Percentiles rank a stretch among this genome's conserved stretches.
Evolutionary conservation across 2,329 filamentous ascomycete species (phyloP).

Genomic region (Aspergillus sp.): DNA sequence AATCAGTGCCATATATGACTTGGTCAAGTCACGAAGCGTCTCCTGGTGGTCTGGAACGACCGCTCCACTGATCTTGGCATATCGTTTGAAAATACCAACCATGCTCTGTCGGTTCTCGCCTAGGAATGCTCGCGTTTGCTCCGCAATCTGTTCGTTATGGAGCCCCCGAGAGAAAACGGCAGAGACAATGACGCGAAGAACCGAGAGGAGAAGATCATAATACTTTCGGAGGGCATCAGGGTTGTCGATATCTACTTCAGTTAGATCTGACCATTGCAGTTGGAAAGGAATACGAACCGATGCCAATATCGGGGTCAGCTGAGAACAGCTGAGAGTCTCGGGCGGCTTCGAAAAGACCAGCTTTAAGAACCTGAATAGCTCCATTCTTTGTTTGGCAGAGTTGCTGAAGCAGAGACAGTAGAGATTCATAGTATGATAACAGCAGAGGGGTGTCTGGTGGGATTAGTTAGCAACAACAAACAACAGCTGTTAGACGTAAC

Average conservation of each 20-base stretch:
- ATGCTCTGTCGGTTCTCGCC: conserved; percentile 78
- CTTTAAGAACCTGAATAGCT: conserved; percentile 80
- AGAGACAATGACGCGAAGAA: conserved; percentile 76
- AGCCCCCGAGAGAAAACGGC: conserved; percentile 76
- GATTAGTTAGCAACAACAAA: conserved; percentile 3
- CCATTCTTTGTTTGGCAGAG: conserved; percentile 80
- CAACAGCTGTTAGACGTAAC: conserved; percentile 12
- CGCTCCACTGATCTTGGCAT: conserved; percentile 66
- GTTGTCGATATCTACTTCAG: conserved; percentile 56
- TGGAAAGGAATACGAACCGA: conserved; percentile 43
- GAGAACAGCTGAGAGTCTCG: conserved; percentile 80
- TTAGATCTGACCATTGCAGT: conserved; percentile 10
- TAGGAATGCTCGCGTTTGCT: conserved; percentile 75
- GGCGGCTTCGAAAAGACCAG: conserved; percentile 77
- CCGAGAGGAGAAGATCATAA: conserved; percentile 74
- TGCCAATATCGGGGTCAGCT: conserved; percentile 86
- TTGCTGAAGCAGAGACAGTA: conserved; percentile 75
- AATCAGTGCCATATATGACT: conserved; percentile 79
- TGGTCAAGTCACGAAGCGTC: conserved; percentile 70
- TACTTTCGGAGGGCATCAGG: conserved; percentile 70
- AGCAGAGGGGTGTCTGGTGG: conserved; percentile 49
- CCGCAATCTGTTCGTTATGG: conserved; percentile 68
- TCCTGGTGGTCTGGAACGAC: conserved; percentile 49
- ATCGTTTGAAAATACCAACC: conserved; percentile 83
- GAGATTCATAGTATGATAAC: conserved; percentile 63